Evolutionary conservation across 2,329 filamentous ascomycete genomes (phyloP).

Genomic region (Hirsutella rhossiliensis): DNA sequence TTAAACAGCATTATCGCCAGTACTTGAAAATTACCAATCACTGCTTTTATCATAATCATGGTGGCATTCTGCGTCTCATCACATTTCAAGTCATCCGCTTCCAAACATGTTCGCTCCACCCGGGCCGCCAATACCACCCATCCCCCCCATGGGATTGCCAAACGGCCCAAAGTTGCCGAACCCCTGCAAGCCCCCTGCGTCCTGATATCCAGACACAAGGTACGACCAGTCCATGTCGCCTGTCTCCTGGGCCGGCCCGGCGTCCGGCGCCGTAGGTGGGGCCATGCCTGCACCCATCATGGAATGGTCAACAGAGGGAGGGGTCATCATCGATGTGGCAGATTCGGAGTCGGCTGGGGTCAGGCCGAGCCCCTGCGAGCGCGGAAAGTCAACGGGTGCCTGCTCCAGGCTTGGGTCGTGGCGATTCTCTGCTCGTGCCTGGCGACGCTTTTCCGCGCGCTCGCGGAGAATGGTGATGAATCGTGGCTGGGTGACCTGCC

Average conservation of each 20-base stretch:
- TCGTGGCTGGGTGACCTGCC: conserved; percentile 26
- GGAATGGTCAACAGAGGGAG: conserved; percentile 9
- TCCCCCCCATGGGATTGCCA: not conserved
- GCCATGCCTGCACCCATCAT: conserved; percentile 2
- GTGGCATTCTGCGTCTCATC: no score
- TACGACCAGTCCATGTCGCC: conserved; percentile 37
- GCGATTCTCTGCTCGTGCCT: conserved; percentile 16
- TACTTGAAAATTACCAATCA: no score
- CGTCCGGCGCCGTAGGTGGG: conserved; percentile 6
- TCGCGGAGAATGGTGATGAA: conserved; percentile 37
- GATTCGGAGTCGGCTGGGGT: conserved; percentile 9
- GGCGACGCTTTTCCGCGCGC: conserved; percentile 23
- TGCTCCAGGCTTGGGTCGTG: conserved; percentile 9
- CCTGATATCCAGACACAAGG: conserved; percentile 30
- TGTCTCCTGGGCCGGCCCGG: conserved; percentile 14
- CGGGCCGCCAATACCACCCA: not conserved
- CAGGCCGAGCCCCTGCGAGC: conserved; percentile 4
- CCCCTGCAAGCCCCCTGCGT: conserved; percentile 16
- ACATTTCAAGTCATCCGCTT: no score
- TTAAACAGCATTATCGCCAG: no score
- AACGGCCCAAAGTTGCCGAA: conserved; percentile 12
- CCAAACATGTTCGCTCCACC: not conserved
- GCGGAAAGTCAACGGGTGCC: conserved; percentile 14
- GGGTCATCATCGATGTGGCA: conserved; percentile 18
- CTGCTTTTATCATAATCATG: no score